Conservation (phyloP, 2,329 filamentous ascomycete species). For the Neopestalotiopsis sp. region DNA sequence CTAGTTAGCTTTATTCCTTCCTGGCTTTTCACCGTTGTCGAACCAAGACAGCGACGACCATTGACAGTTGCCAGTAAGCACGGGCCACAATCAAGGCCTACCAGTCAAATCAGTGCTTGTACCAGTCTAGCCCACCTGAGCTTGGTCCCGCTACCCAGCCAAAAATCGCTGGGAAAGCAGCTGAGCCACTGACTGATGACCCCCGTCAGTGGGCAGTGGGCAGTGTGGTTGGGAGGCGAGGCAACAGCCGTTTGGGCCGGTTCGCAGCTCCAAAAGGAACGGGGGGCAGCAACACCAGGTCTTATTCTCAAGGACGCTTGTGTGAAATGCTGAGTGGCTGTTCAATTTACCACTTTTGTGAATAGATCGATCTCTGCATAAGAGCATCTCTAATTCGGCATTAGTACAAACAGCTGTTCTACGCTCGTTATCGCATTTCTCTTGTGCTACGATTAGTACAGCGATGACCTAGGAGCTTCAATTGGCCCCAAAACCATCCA, state of each 20-base stretch:
- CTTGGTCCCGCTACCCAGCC: neutral
- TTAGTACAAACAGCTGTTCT: neutral
- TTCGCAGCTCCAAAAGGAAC: neutral
- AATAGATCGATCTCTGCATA: no score
- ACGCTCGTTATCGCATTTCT: neutral
- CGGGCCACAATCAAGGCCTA: neutral
- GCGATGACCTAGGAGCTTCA: constrained; percentile 9
- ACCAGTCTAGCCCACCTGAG: neutral
- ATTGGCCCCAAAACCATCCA: constrained; percentile 8
- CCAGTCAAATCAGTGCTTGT: neutral
- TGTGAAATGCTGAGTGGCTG: neutral
- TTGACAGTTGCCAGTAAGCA: neutral
- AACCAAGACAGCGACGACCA: neutral
- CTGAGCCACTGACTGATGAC: neutral
- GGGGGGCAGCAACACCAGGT: neutral
- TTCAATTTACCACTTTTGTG: no score
- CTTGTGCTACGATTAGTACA: neutral
- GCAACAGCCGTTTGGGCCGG: neutral
- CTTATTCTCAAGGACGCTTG: neutral
- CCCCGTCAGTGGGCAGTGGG: neutral
- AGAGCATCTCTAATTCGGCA: neutral
- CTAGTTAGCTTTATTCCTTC: neutral
- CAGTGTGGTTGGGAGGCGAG: constrained; percentile 10
- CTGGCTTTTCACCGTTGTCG: neutral
- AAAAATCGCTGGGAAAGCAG: neutral